A percentile compares a stretch with the other conserved stretches of the same genome.
Conservation (phyloP, 148 eudicot species). For the Silene conica region DNA sequence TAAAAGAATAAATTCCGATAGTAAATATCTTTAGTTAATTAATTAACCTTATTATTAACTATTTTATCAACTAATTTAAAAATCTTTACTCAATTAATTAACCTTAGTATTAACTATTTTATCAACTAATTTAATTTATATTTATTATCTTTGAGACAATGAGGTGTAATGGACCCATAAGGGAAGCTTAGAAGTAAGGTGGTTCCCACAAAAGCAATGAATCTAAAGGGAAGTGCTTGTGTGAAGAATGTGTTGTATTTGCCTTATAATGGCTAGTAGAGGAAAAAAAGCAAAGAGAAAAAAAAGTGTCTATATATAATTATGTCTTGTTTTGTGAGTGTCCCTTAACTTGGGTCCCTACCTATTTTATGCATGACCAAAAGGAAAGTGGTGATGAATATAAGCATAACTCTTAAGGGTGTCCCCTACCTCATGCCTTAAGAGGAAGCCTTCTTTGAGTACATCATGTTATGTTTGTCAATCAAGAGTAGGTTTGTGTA, state of each 20-base stretch:
- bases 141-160: neutral
- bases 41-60: too few relatives aligned
- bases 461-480: slow-evolving; percentile 28
- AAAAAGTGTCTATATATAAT: slow-evolving; percentile 11
- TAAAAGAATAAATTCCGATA: too few relatives aligned
- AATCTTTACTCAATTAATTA: too few relatives aligned
- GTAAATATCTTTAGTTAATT: too few relatives aligned
- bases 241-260: slow-evolving; percentile 17
- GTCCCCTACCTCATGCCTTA: slow-evolving; percentile 22
- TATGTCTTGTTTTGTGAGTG: slow-evolving; percentile 22
- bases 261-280: slow-evolving; percentile 10
- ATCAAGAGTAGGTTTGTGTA: slow-evolving; percentile 10
- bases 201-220: slow-evolving; percentile 17
- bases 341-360: slow-evolving; percentile 25
- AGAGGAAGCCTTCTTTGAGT: slow-evolving; percentile 3
- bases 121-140: too few relatives aligned
- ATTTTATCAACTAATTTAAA: too few relatives aligned
- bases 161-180: slow-evolving; percentile 17
- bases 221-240: slow-evolving; percentile 12
- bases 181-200: slow-evolving; percentile 18
- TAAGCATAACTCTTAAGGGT: slow-evolving; percentile 23
- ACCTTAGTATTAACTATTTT: too few relatives aligned
- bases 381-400: slow-evolving; percentile 18
- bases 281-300: neutral
- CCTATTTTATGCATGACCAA: slow-evolving; percentile 12